These are phyloP conservation scores for Fonsecaea erecta DNA, from an alignment of 2,329 filamentous ascomycete species.

Conservation along the genomic window DNA sequence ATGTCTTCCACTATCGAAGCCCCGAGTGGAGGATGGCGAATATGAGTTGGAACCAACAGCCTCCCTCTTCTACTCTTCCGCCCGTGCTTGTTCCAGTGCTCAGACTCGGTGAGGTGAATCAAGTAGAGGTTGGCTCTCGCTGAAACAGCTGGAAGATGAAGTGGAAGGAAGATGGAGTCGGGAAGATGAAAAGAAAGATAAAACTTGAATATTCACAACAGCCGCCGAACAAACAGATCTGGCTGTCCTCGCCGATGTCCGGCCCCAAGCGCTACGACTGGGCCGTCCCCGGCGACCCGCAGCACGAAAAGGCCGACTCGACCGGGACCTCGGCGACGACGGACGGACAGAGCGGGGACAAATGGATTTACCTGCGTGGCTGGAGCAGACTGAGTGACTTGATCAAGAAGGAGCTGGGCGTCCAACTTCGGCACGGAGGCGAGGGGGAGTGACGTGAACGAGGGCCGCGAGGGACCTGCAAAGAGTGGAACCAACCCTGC, in stretches of 20 bases:
- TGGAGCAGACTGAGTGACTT: slow-evolving; percentile 74
- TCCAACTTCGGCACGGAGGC: slow-evolving; percentile 59
- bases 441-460: slow-evolving; percentile 12
- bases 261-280: slow-evolving; percentile 96
- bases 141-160: too few species aligned
- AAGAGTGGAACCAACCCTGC: slow-evolving; percentile 13
- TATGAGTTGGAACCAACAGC: neutral
- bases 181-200: too few species aligned
- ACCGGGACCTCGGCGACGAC: slow-evolving; percentile 46
- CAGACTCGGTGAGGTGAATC: too few species aligned
- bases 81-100: too few species aligned
- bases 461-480: slow-evolving; percentile 28
- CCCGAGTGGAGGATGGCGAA: neutral
- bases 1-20: neutral
- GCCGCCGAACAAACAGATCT: slow-evolving; percentile 95
- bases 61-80: neutral
- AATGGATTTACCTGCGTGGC: slow-evolving; percentile 89
- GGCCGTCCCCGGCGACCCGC: slow-evolving; percentile 71
- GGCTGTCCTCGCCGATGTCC: slow-evolving; percentile 88
- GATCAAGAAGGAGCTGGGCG: slow-evolving; percentile 74
- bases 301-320: slow-evolving; percentile 78
- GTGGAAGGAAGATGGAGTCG: too few species aligned
- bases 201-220: too few species aligned
- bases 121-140: too few species aligned
- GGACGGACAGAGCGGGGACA: slow-evolving; percentile 55